These are phyloP conservation scores for Amanita molliuscula DNA, from an alignment of 768 basidiomycete genomes.

Conservation along the genomic window DNA sequence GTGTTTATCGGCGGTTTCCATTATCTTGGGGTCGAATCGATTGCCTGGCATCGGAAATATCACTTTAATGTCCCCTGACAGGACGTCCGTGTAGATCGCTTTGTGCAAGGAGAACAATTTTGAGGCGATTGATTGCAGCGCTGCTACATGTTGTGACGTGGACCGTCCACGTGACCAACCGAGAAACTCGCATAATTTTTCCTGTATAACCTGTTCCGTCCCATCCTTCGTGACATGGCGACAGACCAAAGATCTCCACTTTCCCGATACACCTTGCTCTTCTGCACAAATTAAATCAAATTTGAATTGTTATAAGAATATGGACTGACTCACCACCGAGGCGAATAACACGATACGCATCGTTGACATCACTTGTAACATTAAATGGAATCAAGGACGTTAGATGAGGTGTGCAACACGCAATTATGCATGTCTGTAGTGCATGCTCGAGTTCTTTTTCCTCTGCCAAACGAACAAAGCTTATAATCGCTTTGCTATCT, in stretches of 20 bases:
- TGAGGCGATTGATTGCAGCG: not conserved
- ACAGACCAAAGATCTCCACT: not conserved
- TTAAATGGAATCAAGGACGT: not conserved
- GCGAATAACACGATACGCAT: not conserved
- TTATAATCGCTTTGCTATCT: not conserved
- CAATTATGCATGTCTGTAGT: not conserved
- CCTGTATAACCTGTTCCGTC: not conserved
- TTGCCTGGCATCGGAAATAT: not conserved
- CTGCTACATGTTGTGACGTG: not conserved
- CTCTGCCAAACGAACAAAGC: not conserved
- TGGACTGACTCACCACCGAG: not conserved
- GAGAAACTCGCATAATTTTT: not conserved
- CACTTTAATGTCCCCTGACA: not conserved
- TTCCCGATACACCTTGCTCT: not conserved
- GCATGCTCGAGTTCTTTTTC: not conserved
- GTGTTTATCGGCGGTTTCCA: not conserved
- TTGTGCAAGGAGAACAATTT: not conserved
- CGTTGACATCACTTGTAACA: not conserved
- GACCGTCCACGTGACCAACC: not conserved
- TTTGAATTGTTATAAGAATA: not conserved
- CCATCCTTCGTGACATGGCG: not conserved
- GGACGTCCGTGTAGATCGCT: not conserved
- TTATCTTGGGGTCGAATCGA: not conserved
- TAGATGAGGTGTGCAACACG: not conserved
- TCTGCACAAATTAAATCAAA: not conserved